A percentile compares a stretch with the other conserved stretches of the same genome.
Evolutionary conservation across 164 flowering plant genomes (phyloP).

Genomic region (Umbellularia californica): DNA sequence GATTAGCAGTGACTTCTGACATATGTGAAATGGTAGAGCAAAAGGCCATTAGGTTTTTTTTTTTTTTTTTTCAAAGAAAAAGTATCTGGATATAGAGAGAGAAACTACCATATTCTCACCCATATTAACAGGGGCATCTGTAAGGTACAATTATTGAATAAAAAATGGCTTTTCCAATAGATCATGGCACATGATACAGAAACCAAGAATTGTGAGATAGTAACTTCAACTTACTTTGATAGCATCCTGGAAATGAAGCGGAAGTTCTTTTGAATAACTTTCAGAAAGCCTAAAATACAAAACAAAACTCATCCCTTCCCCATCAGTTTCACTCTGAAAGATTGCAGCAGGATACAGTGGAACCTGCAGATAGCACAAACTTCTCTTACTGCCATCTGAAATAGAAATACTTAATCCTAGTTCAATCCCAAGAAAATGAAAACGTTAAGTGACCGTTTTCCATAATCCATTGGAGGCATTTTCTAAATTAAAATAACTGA

Average conservation of each 20-base stretch:
- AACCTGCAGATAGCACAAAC: conserved; percentile 41
- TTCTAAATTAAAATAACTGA: no score
- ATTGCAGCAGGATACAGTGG: conserved; percentile 83
- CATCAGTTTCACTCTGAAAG: conserved; percentile 86
- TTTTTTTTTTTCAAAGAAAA: background rate
- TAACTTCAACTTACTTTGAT: conserved; percentile 47
- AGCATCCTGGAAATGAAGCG: conserved; percentile 68
- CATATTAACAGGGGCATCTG: background rate
- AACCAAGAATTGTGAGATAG: background rate
- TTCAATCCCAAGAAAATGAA: no score
- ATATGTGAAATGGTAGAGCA: no score
- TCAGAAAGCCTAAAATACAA: conserved; percentile 87
- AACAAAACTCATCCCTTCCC: conserved; percentile 89
- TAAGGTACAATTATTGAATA: background rate
- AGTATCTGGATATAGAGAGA: background rate
- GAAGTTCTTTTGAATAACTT: conserved; percentile 66
- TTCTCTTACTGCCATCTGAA: no score
- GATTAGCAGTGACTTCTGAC: no score
- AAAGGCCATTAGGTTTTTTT: background rate
- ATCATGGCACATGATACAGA: background rate
- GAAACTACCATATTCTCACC: background rate
- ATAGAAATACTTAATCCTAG: no score
- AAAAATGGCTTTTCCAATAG: background rate
- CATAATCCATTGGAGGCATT: no score
- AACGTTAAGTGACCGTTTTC: no score